Evolutionary conservation across 169 alveolate species (phyloP).

Genomic region (Amoebophrya sp.): DNA sequence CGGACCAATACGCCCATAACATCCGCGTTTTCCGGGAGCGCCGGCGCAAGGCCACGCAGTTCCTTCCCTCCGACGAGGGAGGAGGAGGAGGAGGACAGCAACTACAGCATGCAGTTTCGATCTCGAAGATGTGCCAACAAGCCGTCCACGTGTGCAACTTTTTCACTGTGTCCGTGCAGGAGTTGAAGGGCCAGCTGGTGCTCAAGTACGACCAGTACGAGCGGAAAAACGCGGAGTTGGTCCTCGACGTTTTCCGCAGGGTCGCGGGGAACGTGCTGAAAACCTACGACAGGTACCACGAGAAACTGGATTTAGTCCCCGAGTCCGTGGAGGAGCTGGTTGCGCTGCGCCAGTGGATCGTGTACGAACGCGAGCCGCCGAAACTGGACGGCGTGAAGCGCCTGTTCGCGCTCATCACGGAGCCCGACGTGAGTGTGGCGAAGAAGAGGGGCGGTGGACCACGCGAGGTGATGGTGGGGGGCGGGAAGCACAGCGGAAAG

Average conservation of each 20-base stretch:
- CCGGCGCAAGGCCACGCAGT: too few species aligned
- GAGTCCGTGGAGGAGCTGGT: neutral
- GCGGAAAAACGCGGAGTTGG: neutral
- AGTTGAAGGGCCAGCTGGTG: neutral
- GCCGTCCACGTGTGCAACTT: too few species aligned
- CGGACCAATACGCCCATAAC: too few species aligned
- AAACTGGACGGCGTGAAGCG: neutral
- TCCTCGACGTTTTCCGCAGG: neutral
- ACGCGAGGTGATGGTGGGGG: too few species aligned
- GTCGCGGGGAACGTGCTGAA: neutral
- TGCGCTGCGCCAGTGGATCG: neutral
- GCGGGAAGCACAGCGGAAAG: too few species aligned
- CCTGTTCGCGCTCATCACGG: neutral
- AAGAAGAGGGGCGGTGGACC: neutral
- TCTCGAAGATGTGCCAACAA: too few species aligned
- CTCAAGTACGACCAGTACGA: neutral
- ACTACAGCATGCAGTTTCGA: too few species aligned
- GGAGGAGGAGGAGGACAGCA: too few species aligned
- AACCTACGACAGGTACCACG: neutral
- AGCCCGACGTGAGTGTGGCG: neutral
- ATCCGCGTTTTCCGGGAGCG: too few species aligned
- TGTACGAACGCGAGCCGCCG: neutral
- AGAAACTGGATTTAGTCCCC: neutral
- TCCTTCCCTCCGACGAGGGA: too few species aligned
- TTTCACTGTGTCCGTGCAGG: neutral